Evolutionary conservation across 305 asterid genomes (phyloP), one percentile per base, ranked within the genome.

Genomic region (Fraxinus albicans): DNA sequence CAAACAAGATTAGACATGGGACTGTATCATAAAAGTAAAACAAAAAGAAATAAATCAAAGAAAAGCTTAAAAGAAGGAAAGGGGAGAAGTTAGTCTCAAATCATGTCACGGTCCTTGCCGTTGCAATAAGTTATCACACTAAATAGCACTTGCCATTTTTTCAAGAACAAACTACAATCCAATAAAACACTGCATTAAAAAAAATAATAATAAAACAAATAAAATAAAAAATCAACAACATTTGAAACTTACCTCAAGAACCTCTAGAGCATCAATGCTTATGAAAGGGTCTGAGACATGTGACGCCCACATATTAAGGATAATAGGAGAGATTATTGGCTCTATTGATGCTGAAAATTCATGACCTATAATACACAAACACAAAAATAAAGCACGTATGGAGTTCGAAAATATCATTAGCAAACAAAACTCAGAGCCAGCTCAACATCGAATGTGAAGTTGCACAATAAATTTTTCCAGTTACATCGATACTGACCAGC

Each of bases 281-380:
- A 92, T 92, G 86, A 96, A 96, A 83, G 99, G 99, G 84, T 96
- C 97, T 25, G 96, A 93, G 87, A 93, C 92, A 87, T 96, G 92
- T 69, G 95, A 91, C 82, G 94, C 97, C 99, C 99, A 96, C 96
- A 92, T 87, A 86, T 91, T 92, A 84, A 96, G 99, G 82, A 96
- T 91, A 82, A 93, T 87, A 25, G 99, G 98, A 85, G 98, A 94
- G 81, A 96, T 87, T 85, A 93, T 83, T 38, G 97, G 90, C 82
- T 96, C 99, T 76, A 92, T 86, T 73, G 94, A 89, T 77, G 89
- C 92, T 80, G 90, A 85, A 70, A 88, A 81, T 63, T 89, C 95
- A 84, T 91, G 93, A 79, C 97, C 99, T 96, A 85, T 83, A 86
- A 83, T 82, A 84, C 53, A 75, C 42, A 79, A 86, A 78, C 72